Evolutionary conservation across 371 early-diverging fungal genomes (phyloP).

Genomic region (Rhizopus delemar): DNA sequence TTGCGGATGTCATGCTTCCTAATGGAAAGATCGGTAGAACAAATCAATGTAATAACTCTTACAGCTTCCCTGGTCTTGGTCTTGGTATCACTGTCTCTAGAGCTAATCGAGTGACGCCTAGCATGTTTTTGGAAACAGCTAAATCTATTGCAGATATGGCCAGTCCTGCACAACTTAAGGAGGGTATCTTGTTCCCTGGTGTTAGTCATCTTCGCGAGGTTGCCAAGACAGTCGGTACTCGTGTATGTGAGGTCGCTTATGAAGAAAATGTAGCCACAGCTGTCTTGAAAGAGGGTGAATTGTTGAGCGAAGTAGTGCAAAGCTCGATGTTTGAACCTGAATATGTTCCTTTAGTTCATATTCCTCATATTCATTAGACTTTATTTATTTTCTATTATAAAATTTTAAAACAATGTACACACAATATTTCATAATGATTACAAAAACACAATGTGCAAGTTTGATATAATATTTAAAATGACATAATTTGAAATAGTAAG

Average conservation of each 20-base stretch:
- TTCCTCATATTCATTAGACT: conserved; percentile 13
- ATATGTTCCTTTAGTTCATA: conserved; percentile 60
- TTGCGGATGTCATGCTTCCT: conserved; percentile 47
- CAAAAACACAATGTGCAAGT: too few relatives aligned
- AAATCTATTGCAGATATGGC: conserved; percentile 63
- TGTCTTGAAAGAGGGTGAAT: conserved; percentile 47
- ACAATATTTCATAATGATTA: too few relatives aligned
- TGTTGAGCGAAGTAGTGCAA: conserved; percentile 50
- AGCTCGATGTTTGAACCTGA: conserved; percentile 58
- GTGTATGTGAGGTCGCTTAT: conserved; percentile 63
- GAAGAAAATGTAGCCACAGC: conserved; percentile 57
- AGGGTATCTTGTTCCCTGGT: conserved; percentile 61
- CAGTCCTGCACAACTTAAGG: conserved; percentile 58
- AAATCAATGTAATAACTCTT: conserved; percentile 69
- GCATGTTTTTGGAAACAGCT: conserved; percentile 66
- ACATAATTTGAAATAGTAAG: too few relatives aligned
- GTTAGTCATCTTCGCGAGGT: conserved; percentile 56
- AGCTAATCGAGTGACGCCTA: conserved; percentile 56
- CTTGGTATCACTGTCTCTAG: conserved; percentile 60
- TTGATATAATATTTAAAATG: too few relatives aligned
- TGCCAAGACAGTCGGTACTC: conserved; percentile 56
- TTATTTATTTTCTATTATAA: background rate
- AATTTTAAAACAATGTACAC: too few relatives aligned
- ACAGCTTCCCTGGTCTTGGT: conserved; percentile 64
- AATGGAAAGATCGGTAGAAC: conserved; percentile 54